A percentile compares a stretch with the other conserved stretches of the same genome.
Conservation (phyloP, 495 filamentous ascomycete species). For the Neurospora sp. region DNA sequence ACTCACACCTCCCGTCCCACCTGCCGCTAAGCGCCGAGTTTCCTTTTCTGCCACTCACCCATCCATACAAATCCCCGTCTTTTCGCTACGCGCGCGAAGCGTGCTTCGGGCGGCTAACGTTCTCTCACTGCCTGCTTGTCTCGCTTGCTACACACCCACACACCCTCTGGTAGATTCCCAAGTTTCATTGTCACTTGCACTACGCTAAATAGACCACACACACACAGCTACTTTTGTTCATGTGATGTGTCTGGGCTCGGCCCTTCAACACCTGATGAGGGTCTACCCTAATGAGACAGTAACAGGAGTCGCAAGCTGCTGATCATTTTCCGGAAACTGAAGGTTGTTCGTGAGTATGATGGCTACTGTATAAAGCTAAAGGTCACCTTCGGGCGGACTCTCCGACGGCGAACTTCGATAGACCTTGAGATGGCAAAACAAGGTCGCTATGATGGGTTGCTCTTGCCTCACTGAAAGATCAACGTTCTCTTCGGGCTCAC, state of each 20-base stretch:
- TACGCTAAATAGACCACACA: background rate
- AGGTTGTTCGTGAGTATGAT: background rate
- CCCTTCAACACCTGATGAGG: background rate
- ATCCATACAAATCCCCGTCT: background rate
- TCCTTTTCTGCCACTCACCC: background rate
- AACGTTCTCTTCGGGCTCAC: background rate
- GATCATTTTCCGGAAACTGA: background rate
- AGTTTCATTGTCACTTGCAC: background rate
- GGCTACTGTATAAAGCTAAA: background rate
- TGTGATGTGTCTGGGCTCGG: background rate
- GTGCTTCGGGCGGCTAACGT: background rate
- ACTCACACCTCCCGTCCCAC: background rate
- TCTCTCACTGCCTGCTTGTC: background rate
- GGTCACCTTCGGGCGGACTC: background rate
- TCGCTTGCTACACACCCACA: background rate
- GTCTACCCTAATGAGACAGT: background rate
- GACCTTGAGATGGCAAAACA: background rate
- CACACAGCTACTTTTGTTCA: background rate
- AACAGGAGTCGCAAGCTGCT: background rate
- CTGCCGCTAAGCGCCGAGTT: background rate
- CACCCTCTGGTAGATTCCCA: background rate
- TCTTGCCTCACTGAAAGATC: background rate
- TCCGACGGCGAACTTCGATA: background rate
- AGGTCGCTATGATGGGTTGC: background rate
- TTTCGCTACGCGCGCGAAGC: background rate